Base-by-base conservation (phyloP, 805 yeast species). In the Metschnikowia cubensis region DNA sequence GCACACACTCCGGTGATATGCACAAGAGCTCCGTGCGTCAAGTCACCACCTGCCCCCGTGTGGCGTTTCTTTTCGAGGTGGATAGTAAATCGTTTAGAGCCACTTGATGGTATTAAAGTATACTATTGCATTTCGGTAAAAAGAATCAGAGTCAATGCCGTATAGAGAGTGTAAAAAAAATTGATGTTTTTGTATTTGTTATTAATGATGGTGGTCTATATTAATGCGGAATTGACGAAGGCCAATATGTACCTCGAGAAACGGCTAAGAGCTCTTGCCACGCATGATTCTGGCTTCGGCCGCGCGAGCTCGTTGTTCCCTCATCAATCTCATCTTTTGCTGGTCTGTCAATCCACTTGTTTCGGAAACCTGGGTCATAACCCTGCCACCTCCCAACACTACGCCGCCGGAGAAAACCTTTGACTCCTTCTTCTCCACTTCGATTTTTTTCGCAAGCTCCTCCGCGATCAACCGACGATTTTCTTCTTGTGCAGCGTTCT, bases 231-330 rank as follows among this genome's bases (percentile, higher is more conserved):
- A 25, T 25, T 25, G 20, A 35, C 37, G 37, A 17, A 10, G 10
- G 20, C 11, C 6, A 4, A 17, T 17, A 10, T 35, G 37, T 35
- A 35, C 10, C 11, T 8, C n/a, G 15, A 10, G 7, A n/a, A 20
- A 11, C 25, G 25, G 18, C 32, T 38, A 38, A 20, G 32, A 7
- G 35, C 21, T 25, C 25, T 22, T 17, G 10, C 37, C 25, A 6
- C 36, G 35, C 45, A 42, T 25, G 29, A 25, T 33, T 58, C 99
- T 76, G 0, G 92, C 96, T 65, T 94, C 98, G 0, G 96, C 97
- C 0, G 99, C 99, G 49, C 98, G 78, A 0, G 97, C 97, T 48
- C 98, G 76, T 61, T 91, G 91, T 60, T 94, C 99, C 52, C 99
- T 80, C 87, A 91, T 90, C 18, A 94, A 69, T 59, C 84, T 79